Evolutionary conservation across 2,329 filamentous ascomycete genomes (phyloP).

Genomic region (Fusarium setosum): DNA sequence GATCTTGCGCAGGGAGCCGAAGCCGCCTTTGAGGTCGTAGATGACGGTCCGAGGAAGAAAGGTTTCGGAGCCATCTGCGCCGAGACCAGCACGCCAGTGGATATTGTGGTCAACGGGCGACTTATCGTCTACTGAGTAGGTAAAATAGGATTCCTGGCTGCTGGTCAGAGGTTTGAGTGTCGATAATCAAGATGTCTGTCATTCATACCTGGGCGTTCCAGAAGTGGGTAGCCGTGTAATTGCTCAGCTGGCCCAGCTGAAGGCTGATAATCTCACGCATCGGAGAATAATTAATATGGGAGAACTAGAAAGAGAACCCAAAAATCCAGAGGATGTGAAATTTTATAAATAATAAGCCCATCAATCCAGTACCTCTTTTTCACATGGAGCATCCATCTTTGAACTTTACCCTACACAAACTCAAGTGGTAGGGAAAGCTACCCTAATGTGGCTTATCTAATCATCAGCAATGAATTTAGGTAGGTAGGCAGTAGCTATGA

Average conservation of each 20-base stretch:
- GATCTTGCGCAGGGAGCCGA: slow-evolving; percentile 87
- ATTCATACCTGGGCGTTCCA: slow-evolving; percentile 87
- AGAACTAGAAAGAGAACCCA: not conserved
- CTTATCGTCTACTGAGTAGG: slow-evolving; percentile 70
- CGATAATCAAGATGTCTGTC: no score
- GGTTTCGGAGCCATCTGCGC: slow-evolving; percentile 86
- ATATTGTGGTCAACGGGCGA: slow-evolving; percentile 66
- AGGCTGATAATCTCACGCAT: slow-evolving; percentile 98
- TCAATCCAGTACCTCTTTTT: not conserved
- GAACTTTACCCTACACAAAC: slow-evolving; percentile 26
- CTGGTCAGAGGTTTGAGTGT: slow-evolving; percentile 3
- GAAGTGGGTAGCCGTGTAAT: slow-evolving; percentile 95
- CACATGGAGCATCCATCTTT: not conserved
- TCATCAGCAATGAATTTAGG: slow-evolving; percentile 1
- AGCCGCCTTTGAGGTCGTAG: slow-evolving; percentile 94
- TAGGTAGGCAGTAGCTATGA: not conserved
- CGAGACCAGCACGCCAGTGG: slow-evolving; percentile 87
- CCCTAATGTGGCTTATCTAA: slow-evolving; percentile 32
- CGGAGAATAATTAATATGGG: no score
- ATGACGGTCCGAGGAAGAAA: slow-evolving; percentile 92
- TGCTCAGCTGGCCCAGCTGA: slow-evolving; percentile 92
- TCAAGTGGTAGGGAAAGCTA: not conserved
- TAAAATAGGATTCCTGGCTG: slow-evolving; percentile 93
- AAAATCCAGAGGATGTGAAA: not conserved
- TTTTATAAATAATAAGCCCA: not conserved